Percentiles rank a stretch among this genome's conserved stretches.
phyloP scores from a whole-genome alignment of 495 filamentous ascomycete genomes.

The Elaphomyces granulatus region DNA sequence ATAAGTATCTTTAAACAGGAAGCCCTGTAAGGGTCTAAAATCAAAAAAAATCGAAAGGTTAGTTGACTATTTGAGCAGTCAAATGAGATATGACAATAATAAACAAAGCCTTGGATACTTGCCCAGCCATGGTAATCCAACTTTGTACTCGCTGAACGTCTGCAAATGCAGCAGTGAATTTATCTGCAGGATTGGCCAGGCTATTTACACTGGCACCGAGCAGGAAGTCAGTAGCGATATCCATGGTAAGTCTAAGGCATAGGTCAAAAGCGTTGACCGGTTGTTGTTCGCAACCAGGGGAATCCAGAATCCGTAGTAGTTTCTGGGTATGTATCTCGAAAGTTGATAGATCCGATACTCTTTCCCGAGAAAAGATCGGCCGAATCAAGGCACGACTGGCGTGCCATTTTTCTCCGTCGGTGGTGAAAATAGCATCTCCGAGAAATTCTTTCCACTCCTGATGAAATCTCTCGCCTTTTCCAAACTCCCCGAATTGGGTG shows the following conservation, averaged over 20 bases:
- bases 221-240: conserved; percentile 73
- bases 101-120: too few relatives aligned
- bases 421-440: conserved; percentile 67
- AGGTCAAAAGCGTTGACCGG: conserved; percentile 54
- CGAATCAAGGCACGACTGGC: conserved; percentile 59
- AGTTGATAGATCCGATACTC: conserved; percentile 62
- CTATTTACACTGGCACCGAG: conserved; percentile 64
- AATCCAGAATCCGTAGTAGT: conserved; percentile 45
- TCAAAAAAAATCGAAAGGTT: too few relatives aligned
- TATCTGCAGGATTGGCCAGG: conserved; percentile 36
- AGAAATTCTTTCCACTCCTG: conserved; percentile 56
- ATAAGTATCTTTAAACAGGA: conserved; percentile 31
- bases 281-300: conserved; percentile 26
- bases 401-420: conserved; percentile 64
- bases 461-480: conserved; percentile 59
- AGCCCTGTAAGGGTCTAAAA: conserved; percentile 25
- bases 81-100: too few relatives aligned
- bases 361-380: conserved; percentile 72
- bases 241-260: conserved; percentile 71
- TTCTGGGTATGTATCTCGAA: conserved; percentile 65
- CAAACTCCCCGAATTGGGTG: conserved; percentile 52
- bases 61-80: background rate
- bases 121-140: too few relatives aligned
- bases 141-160: too few relatives aligned
- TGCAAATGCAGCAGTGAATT: conserved; percentile 61